Base-by-base conservation (phyloP, 208 protist genomes). In the Trypanosoma avium region DNA sequence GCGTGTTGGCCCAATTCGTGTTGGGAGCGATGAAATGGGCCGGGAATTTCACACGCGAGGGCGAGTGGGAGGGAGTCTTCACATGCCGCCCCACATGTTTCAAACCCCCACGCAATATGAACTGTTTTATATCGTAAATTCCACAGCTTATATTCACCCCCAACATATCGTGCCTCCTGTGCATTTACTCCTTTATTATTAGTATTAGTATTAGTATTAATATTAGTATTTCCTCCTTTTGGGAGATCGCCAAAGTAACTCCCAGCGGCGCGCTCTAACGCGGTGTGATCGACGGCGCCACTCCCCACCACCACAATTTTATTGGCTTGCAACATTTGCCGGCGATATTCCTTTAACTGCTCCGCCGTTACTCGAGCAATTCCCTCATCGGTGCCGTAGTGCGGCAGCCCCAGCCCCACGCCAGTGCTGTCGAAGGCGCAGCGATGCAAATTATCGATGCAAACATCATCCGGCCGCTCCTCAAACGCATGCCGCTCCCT, bases 381-480 rank as follows among this genome's bases (percentile, higher is more conserved):
- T 62, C 97, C 97, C 49, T 95, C 79, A 57, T 93, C 82, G 24
- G 93, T 95, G 48, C 98, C 98, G 54, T 99, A 92, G 59, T 99
- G 98, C 5, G 97, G 99, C n/a, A 88, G 83, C 27, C 95, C 78
- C n/a, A 93, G 68, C 32, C 89, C 86, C 58, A 88, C 82, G 26
- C 86, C 77, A 71, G 90, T 99, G 69, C 95, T 97, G 58, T 90
- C 88, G 54, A 92, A 92, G 62, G 80, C 78, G 62, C 84, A 89
- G 75, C 81, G 84, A 78, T 99, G 97, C 9, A 99, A 82, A 69
- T 97, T 93, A 77, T 99, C 98, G 73, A 98, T 96, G 35, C 97
- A 76, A 45, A 98, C 86, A 61, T 99, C 97, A 26, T 98, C 91
- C 22, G 90, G 73, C 15, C 90, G 77, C 77, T 90, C 79, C 70